A percentile compares a stretch with the other conserved stretches of the same genome.
Conservation (phyloP, 108 stramenopile species). For the Nitzschia palea region DNA sequence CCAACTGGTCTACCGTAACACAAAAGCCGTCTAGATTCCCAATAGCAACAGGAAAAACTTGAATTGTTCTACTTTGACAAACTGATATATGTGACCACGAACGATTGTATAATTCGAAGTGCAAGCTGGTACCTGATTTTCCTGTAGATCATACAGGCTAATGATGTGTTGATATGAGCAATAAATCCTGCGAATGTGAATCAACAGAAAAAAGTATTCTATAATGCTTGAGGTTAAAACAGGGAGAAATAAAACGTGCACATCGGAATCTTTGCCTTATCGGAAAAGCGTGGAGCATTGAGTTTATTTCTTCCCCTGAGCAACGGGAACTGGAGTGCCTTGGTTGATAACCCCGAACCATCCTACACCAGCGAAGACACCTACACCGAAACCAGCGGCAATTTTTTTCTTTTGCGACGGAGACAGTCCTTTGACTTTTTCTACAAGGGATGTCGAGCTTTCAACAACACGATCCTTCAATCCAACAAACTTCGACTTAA, state of each 20-base stretch:
- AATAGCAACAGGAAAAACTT: too few relatives aligned
- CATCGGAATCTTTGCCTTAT: background rate
- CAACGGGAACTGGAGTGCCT: background rate
- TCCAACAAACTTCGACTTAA: constrained; percentile 23
- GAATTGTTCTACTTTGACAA: too few relatives aligned
- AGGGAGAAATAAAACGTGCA: background rate
- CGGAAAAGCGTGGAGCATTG: background rate
- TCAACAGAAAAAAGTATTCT: background rate
- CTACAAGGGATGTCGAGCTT: constrained; percentile 22
- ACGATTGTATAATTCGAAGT: too few relatives aligned
- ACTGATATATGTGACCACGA: too few relatives aligned
- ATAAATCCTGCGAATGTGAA: background rate
- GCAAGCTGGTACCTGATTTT: too few relatives aligned
- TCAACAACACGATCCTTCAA: constrained; percentile 17
- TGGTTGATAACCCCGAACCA: background rate
- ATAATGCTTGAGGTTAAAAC: background rate
- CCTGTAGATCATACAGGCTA: too few relatives aligned
- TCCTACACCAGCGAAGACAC: constrained; percentile 19
- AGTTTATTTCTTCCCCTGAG: background rate
- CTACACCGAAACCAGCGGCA: constrained; percentile 17
- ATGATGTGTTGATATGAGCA: too few relatives aligned
- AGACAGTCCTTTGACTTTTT: constrained; percentile 23
- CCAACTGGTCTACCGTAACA: too few relatives aligned
- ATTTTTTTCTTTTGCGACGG: constrained; percentile 29
- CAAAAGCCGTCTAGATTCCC: too few relatives aligned